Base-by-base conservation (phyloP, 768 basidiomycete genomes). In the Suillus fuscotomentosus region DNA sequence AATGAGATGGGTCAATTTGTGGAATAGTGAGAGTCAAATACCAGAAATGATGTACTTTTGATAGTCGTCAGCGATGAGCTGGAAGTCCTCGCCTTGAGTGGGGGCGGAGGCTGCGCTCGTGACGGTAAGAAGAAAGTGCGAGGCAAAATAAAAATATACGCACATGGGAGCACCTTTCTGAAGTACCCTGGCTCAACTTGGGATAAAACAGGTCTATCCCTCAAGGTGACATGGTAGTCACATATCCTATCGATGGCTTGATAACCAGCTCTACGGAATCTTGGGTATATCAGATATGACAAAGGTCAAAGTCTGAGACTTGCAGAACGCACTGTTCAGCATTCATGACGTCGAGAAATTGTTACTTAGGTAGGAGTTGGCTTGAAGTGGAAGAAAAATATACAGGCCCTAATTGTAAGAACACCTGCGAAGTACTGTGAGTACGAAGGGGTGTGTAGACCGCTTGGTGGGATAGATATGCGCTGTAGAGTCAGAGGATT, bases 241-340 rank as follows among this genome's bases (percentile, higher is more conserved):
- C 94, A 97, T 65, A 98, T 95, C 65, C 88, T 80, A 76, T 96
- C 93, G 65, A 96, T 89, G 14, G 93, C 93, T 63, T 88, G 86
- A 73, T 97, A 93, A 50, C 92, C 95, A 47, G 91, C 91, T 70
- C 86, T 89, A 54, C 94, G 86, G 73, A 96, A 95, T 70, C 92
- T 94, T 70, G 6, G 31, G 6, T 48, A 42, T 3, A 60, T 41
- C 10, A 65, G 50, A 56, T 36, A 34, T 63, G 14, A 31, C 22
- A 3, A 2, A 56, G 17, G 31, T 13, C 60, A 17, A 45, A 8
- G 27, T 51, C 24, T 51, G 38, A 22, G 24, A 60, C 14, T 10
- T 45, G 45, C 31, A 38, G 24, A 31, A 66, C 77, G 36, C 69
- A 82, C 80, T 82, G 78, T 71, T 85, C 83, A 57, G 82, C 79